Conservation (phyloP, 2,329 filamentous ascomycete species). For the Byssoonygena ceratinophila region DNA sequence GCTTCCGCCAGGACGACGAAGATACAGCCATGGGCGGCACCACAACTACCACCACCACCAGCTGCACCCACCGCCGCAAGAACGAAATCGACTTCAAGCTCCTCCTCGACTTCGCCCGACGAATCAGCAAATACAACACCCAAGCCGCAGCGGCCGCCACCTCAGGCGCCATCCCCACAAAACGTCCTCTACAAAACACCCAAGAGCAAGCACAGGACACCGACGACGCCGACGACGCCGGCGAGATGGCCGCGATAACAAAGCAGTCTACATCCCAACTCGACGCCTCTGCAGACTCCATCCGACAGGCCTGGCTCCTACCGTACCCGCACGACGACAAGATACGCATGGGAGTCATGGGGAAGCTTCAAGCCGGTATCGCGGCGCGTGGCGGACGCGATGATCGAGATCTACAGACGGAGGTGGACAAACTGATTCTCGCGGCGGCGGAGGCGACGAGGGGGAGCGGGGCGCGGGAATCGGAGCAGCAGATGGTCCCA, state of each 20-base stretch:
- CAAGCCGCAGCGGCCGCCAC: constrained; percentile 36
- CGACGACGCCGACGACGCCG: not conserved
- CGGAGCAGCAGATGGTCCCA: no score
- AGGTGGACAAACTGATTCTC: constrained; percentile 39
- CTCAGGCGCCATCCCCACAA: constrained; percentile 19
- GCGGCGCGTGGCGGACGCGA: constrained; percentile 43
- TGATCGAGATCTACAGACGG: constrained; percentile 42
- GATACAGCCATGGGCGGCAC: constrained; percentile 18
- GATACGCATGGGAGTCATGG: constrained; percentile 39
- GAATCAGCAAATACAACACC: constrained; percentile 40
- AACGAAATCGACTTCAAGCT: constrained; percentile 37
- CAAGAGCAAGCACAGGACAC: not conserved
- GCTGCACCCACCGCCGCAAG: constrained; percentile 7
- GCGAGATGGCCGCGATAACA: not conserved
- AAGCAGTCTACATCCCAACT: constrained; percentile 27
- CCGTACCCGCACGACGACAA: constrained; percentile 38
- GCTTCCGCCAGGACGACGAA: no score
- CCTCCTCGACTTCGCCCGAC: constrained; percentile 36
- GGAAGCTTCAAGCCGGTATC: constrained; percentile 33
- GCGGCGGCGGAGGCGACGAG: constrained; percentile 43
- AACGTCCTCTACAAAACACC: not conserved
- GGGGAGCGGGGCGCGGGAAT: not conserved
- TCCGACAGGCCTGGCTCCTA: constrained; percentile 33
- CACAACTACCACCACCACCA: not conserved
- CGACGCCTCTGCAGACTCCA: constrained; percentile 33